Conservation (phyloP, 1,139 yeast genomes). For the Pichia norvegensis region DNA sequence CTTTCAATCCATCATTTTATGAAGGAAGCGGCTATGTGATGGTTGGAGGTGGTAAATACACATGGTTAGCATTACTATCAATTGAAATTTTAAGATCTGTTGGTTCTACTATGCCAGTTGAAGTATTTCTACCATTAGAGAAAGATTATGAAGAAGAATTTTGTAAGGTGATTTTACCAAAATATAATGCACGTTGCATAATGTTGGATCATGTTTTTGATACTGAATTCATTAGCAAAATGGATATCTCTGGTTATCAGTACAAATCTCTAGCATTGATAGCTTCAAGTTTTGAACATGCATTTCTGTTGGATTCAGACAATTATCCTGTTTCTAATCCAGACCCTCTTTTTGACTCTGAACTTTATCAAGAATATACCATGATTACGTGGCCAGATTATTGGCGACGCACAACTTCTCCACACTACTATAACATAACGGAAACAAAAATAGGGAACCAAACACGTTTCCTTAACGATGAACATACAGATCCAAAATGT, state of each 20-base stretch:
- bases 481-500: constrained; percentile 22
- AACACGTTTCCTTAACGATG: constrained; percentile 23
- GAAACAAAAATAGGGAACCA: constrained; percentile 26
- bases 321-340: constrained; percentile 43
- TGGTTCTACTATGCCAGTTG: constrained; percentile 53
- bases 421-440: constrained; percentile 47
- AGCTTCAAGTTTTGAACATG: constrained; percentile 43
- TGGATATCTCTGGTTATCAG: constrained; percentile 44
- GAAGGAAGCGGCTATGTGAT: constrained; percentile 52
- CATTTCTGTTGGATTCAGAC: constrained; percentile 45
- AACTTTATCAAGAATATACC: constrained; percentile 20
- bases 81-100: constrained; percentile 44
- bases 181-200: constrained; percentile 45
- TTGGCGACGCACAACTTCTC: constrained; percentile 57
- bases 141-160: constrained; percentile 43
- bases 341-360: constrained; percentile 33
- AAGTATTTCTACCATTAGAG: constrained; percentile 47
- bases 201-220: constrained; percentile 33
- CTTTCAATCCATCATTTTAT: constrained; percentile 19
- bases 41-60: constrained; percentile 54
- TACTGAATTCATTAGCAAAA: constrained; percentile 22
- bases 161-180: constrained; percentile 41
- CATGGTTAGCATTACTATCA: constrained; percentile 49
- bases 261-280: constrained; percentile 46
- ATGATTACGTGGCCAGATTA: constrained; percentile 56